Conservation (phyloP, 73 alveolate species). For the Tetrahymena thermophila region DNA sequence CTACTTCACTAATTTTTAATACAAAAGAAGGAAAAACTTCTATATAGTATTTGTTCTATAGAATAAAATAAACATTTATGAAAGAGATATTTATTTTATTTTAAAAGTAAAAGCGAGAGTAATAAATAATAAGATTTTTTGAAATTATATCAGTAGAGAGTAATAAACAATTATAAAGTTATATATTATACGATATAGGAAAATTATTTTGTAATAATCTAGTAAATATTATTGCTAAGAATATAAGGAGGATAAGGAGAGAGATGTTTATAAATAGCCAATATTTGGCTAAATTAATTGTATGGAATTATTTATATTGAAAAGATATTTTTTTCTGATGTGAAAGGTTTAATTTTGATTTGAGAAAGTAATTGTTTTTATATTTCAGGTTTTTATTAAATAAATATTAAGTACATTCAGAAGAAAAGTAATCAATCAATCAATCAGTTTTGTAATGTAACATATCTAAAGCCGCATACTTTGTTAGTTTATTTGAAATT, state of each 20-base stretch:
- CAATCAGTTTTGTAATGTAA: neutral
- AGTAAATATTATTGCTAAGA: neutral
- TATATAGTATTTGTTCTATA: too few relatives aligned
- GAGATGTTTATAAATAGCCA: neutral
- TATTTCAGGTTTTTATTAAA: neutral
- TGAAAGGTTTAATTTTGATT: neutral
- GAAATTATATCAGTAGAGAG: neutral
- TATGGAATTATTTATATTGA: neutral
- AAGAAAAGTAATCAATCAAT: neutral
- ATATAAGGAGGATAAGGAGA: neutral
- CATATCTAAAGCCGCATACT: neutral
- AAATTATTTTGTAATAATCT: too few relatives aligned
- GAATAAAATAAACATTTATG: too few relatives aligned
- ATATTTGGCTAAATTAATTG: too few relatives aligned
- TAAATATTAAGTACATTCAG: neutral
- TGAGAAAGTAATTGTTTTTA: neutral
- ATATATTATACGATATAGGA: neutral
- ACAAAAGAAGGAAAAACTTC: too few relatives aligned
- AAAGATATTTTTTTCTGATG: neutral
- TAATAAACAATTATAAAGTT: neutral
- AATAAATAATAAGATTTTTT: neutral
- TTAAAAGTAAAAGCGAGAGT: too few relatives aligned
- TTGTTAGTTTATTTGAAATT: neutral
- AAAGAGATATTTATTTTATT: too few relatives aligned
- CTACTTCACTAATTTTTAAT: too few relatives aligned